Evolutionary conservation across 345 rosid species (phyloP).

Genomic region (Boechera retrofracta): DNA sequence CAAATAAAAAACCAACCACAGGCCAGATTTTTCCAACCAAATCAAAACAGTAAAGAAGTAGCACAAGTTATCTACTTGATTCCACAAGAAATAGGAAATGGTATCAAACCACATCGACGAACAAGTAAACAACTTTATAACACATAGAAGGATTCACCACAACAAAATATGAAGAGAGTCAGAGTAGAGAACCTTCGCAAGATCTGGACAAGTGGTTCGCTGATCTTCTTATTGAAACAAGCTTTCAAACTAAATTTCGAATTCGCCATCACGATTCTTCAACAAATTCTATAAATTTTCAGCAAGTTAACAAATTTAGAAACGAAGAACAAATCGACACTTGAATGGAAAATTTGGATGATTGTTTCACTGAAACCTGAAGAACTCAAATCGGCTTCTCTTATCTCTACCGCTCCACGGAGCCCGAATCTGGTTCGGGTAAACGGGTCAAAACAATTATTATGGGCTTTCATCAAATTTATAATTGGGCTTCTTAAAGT

Average conservation of each 20-base stretch:
- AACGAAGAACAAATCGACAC: not conserved
- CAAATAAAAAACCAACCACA: not conserved
- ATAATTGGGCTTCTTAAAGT: not conserved
- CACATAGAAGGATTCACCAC: not conserved
- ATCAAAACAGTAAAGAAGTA: not conserved
- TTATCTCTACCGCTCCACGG: slow-evolving; percentile 5
- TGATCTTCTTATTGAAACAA: slow-evolving; percentile 66
- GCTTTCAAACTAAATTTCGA: slow-evolving; percentile 37
- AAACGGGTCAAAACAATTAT: not conserved
- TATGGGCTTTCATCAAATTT: not conserved
- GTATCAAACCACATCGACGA: not conserved
- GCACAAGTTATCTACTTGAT: slow-evolving; percentile 10
- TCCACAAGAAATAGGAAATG: slow-evolving; percentile 1
- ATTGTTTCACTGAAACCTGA: slow-evolving; percentile 11
- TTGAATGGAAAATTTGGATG: not conserved
- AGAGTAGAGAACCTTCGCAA: slow-evolving; percentile 59
- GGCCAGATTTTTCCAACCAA: not conserved
- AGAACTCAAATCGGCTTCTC: not conserved
- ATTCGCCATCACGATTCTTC: slow-evolving; percentile 45
- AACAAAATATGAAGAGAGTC: not conserved
- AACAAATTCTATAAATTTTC: not conserved
- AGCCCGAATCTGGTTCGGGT: slow-evolving; percentile 14
- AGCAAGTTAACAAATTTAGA: not conserved
- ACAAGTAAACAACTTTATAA: slow-evolving; percentile 4
- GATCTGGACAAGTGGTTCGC: slow-evolving; percentile 77